phyloP scores from a whole-genome alignment of 176 grass and related monocot genomes.

The Secale cereale region DNA sequence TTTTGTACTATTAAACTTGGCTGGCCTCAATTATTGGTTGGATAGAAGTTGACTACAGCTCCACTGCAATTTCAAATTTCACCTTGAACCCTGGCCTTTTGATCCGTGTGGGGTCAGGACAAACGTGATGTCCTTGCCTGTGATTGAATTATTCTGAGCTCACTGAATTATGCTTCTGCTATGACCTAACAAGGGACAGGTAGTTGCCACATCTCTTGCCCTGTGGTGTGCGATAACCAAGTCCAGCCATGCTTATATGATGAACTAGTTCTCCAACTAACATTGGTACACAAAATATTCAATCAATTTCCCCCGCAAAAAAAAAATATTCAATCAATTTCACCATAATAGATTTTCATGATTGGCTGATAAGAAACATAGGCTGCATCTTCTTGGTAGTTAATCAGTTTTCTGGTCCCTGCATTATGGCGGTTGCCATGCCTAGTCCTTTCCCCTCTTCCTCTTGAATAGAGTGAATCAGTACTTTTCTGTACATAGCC shows the following conservation, averaged over 20 bases:
- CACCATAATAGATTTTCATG: neutral
- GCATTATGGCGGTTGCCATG: conserved; percentile 5
- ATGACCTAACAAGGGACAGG: conserved; percentile 10
- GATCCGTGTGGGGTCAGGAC: neutral
- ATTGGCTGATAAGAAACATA: conserved; percentile 9
- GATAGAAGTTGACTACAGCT: conserved; percentile 7
- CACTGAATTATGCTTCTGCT: neutral
- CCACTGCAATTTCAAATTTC: neutral
- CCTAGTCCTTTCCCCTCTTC: conserved; percentile 2
- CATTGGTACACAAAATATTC: neutral
- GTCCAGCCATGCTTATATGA: conserved; percentile 1
- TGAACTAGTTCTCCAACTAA: conserved; percentile 23
- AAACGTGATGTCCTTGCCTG: conserved; percentile 15
- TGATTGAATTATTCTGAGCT: neutral
- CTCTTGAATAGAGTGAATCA: conserved; percentile 19
- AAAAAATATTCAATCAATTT: neutral
- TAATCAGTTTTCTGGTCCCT: conserved; percentile 32
- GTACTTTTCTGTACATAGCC: conserved; percentile 8
- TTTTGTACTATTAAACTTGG: neutral
- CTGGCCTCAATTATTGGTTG: conserved; percentile 29
- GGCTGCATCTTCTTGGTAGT: conserved; percentile 15
- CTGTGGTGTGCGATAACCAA: conserved; percentile 2
- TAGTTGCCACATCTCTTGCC: conserved; percentile 10
- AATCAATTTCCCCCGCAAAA: conserved; percentile 10
- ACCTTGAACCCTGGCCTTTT: neutral